Evolutionary conservation across 1,284 basidiomycete genomes (phyloP).

Genomic region (Cutaneotrichosporon cutaneum): DNA sequence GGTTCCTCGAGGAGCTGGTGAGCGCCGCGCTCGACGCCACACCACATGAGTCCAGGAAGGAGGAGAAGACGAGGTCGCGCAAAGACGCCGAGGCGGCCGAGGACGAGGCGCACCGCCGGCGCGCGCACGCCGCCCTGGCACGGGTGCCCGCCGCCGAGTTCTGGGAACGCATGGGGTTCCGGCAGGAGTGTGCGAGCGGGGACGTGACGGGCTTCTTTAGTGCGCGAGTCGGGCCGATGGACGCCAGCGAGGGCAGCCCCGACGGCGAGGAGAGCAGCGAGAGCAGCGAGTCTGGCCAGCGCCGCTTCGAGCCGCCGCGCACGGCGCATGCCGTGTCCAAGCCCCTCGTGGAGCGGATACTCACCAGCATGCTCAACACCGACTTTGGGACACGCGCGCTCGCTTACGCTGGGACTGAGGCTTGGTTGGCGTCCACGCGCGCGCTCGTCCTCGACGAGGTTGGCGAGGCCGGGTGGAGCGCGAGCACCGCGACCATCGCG

Average conservation of each 20-base stretch:
- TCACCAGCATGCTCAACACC: constrained; percentile 67
- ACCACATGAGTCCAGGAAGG: neutral
- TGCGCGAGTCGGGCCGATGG: neutral
- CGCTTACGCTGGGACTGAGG: constrained; percentile 66
- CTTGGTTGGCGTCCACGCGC: constrained; percentile 63
- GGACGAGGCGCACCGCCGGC: constrained; percentile 49
- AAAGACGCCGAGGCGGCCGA: constrained; percentile 42
- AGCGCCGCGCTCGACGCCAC: constrained; percentile 51
- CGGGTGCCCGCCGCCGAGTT: constrained; percentile 65
- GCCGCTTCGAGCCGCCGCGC: constrained; percentile 1
- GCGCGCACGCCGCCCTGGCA: constrained; percentile 51
- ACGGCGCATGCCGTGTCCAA: neutral
- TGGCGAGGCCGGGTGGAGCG: constrained; percentile 35
- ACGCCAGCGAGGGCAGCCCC: neutral
- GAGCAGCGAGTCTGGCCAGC: neutral
- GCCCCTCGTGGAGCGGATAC: constrained; percentile 61
- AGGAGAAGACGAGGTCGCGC: constrained; percentile 30
- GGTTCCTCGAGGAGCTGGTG: constrained; percentile 83
- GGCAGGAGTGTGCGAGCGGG: constrained; percentile 83
- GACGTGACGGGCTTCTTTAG: constrained; percentile 86
- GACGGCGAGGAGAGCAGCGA: too few species aligned
- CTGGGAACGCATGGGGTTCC: constrained; percentile 91
- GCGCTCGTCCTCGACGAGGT: constrained; percentile 42
- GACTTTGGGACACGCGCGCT: constrained; percentile 71
- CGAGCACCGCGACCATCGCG: constrained; percentile 25